A percentile compares a stretch with the other conserved stretches of the same genome.
phyloP scores from a whole-genome alignment of 108 stramenopile species.

The Nitzschia sp. region DNA sequence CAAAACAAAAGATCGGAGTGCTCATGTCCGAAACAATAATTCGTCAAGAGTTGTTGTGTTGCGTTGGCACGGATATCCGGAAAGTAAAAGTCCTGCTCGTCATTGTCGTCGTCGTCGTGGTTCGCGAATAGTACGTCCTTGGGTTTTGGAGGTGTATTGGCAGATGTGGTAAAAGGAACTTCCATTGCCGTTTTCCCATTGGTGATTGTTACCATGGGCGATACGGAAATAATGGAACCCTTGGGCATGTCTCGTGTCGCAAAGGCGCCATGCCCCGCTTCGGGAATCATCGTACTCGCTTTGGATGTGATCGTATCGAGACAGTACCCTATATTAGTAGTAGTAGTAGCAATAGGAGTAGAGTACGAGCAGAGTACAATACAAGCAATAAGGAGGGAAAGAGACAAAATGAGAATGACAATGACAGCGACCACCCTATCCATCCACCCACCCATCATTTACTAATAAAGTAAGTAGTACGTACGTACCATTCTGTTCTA shows the following conservation, averaged over 20 bases:
- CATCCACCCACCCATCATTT: no score
- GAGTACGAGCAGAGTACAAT: no score
- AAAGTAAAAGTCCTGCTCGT: no score
- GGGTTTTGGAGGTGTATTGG: neutral
- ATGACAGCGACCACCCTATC: no score
- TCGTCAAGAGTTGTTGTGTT: slow-evolving; percentile 58
- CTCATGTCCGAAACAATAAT: slow-evolving; percentile 79
- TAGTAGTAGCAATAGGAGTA: no score
- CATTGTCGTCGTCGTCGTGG: slow-evolving; percentile 15
- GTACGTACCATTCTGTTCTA: neutral
- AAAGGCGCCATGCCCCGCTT: slow-evolving; percentile 71
- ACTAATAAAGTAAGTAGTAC: no score
- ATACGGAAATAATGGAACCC: slow-evolving; percentile 28
- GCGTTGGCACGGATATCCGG: slow-evolving; percentile 1
- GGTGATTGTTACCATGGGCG: slow-evolving; percentile 34
- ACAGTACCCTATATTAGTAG: neutral
- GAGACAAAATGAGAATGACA: no score
- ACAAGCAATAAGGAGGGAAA: no score
- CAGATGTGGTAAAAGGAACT: slow-evolving; percentile 8
- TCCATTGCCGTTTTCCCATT: slow-evolving; percentile 30
- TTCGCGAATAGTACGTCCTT: neutral
- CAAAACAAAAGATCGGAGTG: slow-evolving; percentile 51
- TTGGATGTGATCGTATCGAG: slow-evolving; percentile 6
- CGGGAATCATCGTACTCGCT: slow-evolving; percentile 43
- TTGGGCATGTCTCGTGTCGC: slow-evolving; percentile 34